Evolutionary conservation across 2,329 filamentous ascomycete species (phyloP).

Genomic region (Colletotrichum sansevieriae): DNA sequence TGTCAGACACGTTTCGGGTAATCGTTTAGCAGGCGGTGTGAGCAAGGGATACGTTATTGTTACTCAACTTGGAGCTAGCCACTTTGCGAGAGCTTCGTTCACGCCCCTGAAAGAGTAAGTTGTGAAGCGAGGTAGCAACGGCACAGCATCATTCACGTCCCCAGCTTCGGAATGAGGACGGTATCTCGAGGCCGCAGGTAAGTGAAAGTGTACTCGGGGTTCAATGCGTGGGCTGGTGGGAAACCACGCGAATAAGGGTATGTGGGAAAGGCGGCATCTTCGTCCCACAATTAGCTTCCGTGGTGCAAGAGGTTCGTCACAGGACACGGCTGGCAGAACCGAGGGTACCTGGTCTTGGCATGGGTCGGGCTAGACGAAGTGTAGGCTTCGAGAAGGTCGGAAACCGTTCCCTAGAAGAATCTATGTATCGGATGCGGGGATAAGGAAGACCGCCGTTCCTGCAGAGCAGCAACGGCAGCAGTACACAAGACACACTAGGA

Average conservation of each 20-base stretch:
- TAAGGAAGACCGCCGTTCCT: slow-evolving; percentile 9
- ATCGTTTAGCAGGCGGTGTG: not conserved
- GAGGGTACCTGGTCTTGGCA: slow-evolving; percentile 30
- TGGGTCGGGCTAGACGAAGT: slow-evolving; percentile 12
- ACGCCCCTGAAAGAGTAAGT: slow-evolving; percentile 13
- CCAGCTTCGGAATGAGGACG: slow-evolving; percentile 10
- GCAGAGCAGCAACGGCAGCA: not conserved
- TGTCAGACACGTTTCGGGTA: not conserved
- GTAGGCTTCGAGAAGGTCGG: slow-evolving; percentile 35
- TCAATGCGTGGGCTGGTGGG: slow-evolving; percentile 5
- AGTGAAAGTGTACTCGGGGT: slow-evolving; percentile 6
- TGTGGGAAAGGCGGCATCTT: slow-evolving; percentile 7
- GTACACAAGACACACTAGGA: not conserved
- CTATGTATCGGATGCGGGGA: slow-evolving; percentile 17
- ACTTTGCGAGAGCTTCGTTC: slow-evolving; percentile 4
- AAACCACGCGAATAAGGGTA: not conserved
- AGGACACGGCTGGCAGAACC: slow-evolving; percentile 21
- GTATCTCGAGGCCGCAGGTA: slow-evolving; percentile 1
- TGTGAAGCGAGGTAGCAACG: not conserved
- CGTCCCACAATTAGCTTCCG: slow-evolving; percentile 10
- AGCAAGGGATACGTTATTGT: not conserved
- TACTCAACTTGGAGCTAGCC: not conserved
- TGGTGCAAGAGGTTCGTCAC: slow-evolving; percentile 36
- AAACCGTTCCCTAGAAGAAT: slow-evolving; percentile 3
- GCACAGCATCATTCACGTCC: not conserved